Evolutionary conservation across 1,284 basidiomycete species (phyloP).

Genomic region (Mrakiaceae sp.): DNA sequence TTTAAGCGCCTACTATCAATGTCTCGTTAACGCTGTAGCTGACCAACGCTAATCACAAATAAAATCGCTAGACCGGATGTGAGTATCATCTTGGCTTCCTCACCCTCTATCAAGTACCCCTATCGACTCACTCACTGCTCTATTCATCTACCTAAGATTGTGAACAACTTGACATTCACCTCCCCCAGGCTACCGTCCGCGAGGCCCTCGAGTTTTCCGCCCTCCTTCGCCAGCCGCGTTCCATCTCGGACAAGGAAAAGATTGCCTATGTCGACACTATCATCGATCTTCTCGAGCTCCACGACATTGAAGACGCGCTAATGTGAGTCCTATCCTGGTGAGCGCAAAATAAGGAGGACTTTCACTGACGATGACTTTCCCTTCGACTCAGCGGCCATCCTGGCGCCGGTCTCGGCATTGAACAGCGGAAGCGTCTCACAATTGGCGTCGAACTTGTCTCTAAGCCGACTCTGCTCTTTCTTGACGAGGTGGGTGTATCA

Average conservation of each 20-base stretch:
- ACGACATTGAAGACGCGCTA: constrained; percentile 41
- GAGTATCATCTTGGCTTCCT: constrained; percentile 5
- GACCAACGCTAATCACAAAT: too few species aligned
- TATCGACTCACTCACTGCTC: constrained; percentile 23
- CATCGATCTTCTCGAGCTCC: constrained; percentile 41
- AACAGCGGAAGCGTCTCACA: constrained; percentile 39
- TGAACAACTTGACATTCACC: constrained; percentile 12
- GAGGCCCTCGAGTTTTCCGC: constrained; percentile 77
- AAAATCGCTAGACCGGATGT: too few species aligned
- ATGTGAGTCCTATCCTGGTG: constrained; percentile 28
- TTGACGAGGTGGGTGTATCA: constrained; percentile 34
- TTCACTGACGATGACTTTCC: too few species aligned
- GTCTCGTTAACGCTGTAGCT: too few species aligned
- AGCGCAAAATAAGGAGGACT: too few species aligned
- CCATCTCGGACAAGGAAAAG: constrained; percentile 46
- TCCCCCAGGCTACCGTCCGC: constrained; percentile 42
- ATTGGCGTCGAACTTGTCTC: constrained; percentile 25
- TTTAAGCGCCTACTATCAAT: constrained; percentile 20
- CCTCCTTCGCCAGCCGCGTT: constrained; percentile 59
- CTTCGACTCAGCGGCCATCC: constrained; percentile 22
- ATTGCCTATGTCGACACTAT: constrained; percentile 43
- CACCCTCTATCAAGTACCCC: constrained; percentile 6
- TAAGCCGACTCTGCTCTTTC: constrained; percentile 32
- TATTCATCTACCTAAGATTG: not conserved
- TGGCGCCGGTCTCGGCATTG: constrained; percentile 39